Percentiles rank a stretch among this genome's conserved stretches.
These are phyloP conservation scores for Asterella californica DNA, from an alignment of 225 moss, liverwort and hornwort genomes.

Conservation along the genomic window DNA sequence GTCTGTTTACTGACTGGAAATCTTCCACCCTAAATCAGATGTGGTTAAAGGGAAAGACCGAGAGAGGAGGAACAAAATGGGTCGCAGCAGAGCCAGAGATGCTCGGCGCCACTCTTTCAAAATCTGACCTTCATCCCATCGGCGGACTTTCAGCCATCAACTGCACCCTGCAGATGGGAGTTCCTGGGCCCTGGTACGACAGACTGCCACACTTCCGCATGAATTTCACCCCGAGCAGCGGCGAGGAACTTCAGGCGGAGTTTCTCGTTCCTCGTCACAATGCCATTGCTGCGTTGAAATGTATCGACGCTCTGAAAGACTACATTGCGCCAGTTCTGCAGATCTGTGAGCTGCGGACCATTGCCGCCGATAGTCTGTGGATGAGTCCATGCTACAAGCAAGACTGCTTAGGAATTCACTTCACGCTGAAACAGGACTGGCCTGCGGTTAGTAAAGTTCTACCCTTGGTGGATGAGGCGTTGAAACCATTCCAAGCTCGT, in stretches of 20 bases:
- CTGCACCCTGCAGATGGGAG: conserved; percentile 50
- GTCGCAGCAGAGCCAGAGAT: background rate
- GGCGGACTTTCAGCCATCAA: conserved; percentile 13
- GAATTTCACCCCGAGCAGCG: conserved; percentile 31
- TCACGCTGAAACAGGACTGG: conserved; percentile 46
- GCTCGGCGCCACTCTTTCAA: conserved; percentile 18
- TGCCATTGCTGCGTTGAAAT: conserved; percentile 37
- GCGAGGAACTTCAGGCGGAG: conserved; percentile 60
- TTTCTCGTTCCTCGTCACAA: conserved; percentile 50
- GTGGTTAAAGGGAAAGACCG: conserved; percentile 51
- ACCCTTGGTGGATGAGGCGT: conserved; percentile 39
- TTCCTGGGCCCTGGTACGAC: conserved; percentile 40
- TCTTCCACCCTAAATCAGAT: conserved; percentile 31
- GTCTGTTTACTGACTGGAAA: conserved; percentile 64
- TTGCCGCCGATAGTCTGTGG: conserved; percentile 55
- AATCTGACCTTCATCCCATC: background rate
- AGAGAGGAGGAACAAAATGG: background rate
- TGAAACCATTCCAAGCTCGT: conserved; percentile 47
- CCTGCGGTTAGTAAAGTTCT: conserved; percentile 28
- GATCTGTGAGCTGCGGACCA: conserved; percentile 56
- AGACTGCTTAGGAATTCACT: conserved; percentile 48
- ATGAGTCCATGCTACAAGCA: conserved; percentile 54
- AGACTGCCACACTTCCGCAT: conserved; percentile 46
- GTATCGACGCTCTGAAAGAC: conserved; percentile 38
- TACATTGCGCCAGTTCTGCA: conserved; percentile 32